Conservation (phyloP, 441 rosid species). For the Aquilaria agallochum region DNA sequence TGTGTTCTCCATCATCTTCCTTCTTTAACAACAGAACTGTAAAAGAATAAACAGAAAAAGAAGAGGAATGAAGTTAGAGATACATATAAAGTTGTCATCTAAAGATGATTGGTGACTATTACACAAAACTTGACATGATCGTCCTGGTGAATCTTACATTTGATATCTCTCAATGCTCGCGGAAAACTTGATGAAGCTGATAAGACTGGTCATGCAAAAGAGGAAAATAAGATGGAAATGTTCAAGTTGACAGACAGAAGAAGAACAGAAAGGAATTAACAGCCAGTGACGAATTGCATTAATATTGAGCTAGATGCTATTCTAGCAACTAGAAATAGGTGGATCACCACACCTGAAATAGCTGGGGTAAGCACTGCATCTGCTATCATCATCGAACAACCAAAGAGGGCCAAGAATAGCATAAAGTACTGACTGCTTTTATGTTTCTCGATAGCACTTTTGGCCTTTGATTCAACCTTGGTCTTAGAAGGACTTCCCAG, state of each 20-base stretch:
- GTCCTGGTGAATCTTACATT: conserved; percentile 34
- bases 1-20: neutral
- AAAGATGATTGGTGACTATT: conserved; percentile 5
- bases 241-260: neutral
- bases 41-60: too few species aligned
- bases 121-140: neutral
- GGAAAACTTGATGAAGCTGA: conserved; percentile 53
- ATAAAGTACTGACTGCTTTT: conserved; percentile 44
- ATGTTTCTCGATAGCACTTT: conserved; percentile 36
- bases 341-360: conserved; percentile 40
- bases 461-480: conserved; percentile 40
- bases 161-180: conserved; percentile 31
- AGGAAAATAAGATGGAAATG: too few species aligned
- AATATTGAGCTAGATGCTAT: neutral
- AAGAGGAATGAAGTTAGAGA: neutral
- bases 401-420: conserved; percentile 48
- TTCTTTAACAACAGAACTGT: neutral
- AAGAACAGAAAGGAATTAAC: conserved; percentile 1
- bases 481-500: conserved; percentile 22
- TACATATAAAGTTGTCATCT: conserved; percentile 3
- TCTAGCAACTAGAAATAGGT: neutral
- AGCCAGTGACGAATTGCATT: neutral
- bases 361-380: conserved; percentile 64
- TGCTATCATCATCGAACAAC: conserved; percentile 59
- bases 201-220: conserved; percentile 31